Evolutionary conservation across 495 filamentous ascomycete species (phyloP).

Genomic region (Neurospora sp.): DNA sequence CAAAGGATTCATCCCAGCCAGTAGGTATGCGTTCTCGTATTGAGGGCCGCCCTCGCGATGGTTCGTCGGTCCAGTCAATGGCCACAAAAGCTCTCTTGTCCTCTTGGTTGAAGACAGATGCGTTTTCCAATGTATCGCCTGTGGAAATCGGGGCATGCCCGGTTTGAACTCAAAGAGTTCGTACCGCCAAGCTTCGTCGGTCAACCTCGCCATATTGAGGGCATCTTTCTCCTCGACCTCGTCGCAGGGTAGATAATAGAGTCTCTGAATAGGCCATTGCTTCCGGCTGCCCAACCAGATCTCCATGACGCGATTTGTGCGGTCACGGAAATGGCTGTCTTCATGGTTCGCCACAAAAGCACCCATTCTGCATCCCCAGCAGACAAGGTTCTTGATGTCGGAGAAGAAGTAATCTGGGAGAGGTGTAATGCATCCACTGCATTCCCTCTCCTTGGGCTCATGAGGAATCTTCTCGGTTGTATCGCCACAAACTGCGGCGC

Average conservation of each 20-base stretch:
- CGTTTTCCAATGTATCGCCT: not conserved
- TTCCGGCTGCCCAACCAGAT: not conserved
- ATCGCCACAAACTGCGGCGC: slow-evolving; percentile 15
- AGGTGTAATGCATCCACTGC: slow-evolving; percentile 1
- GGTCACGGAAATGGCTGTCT: slow-evolving; percentile 14
- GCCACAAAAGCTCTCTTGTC: not conserved
- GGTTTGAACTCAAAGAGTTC: not conserved
- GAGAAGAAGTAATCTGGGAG: slow-evolving; percentile 3
- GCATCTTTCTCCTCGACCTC: not conserved
- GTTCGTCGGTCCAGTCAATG: not conserved
- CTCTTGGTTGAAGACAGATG: not conserved
- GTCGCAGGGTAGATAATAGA: not conserved
- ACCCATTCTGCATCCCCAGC: slow-evolving; percentile 15
- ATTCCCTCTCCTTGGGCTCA: not conserved
- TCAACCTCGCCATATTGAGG: not conserved
- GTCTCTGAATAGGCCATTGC: not conserved
- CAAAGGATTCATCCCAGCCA: not conserved
- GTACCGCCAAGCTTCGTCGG: not conserved
- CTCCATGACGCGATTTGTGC: not conserved
- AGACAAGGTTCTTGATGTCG: not conserved
- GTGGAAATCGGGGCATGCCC: not conserved
- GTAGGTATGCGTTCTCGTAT: slow-evolving; percentile 1
- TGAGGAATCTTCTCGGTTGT: not conserved
- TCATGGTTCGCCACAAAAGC: slow-evolving; percentile 10
- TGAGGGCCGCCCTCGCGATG: slow-evolving; percentile 13